A percentile compares a stretch with the other conserved stretches of the same genome.
phyloP scores from a whole-genome alignment of 805 yeast genomes.

The Yarrowia alimentaria region DNA sequence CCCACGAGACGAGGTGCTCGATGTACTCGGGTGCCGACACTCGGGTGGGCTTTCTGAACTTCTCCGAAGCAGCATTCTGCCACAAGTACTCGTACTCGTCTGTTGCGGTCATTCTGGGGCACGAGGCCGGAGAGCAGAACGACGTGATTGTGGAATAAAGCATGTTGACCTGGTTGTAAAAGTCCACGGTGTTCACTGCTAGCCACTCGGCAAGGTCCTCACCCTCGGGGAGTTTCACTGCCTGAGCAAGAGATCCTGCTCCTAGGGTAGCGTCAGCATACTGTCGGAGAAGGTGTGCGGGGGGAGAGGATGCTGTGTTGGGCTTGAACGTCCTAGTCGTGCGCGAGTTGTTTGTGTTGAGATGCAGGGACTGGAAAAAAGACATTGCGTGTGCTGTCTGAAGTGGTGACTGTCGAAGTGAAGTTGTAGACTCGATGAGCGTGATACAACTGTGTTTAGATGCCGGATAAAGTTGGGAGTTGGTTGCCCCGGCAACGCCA shows the following conservation, averaged over 20 bases:
- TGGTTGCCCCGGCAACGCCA: not conserved
- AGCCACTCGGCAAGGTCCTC: constrained; percentile 93
- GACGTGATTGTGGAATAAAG: constrained; percentile 92
- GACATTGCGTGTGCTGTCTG: constrained; percentile 8
- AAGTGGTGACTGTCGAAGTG: too few relatives aligned
- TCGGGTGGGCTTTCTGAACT: constrained; percentile 69
- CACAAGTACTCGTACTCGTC: constrained; percentile 95
- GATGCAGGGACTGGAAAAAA: constrained; percentile 27
- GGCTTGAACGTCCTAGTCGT: constrained; percentile 42
- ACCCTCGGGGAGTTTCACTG: constrained; percentile 89
- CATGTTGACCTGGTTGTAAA: constrained; percentile 95
- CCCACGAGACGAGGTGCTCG: constrained; percentile 92
- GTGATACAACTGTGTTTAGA: not conserved
- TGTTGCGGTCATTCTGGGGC: constrained; percentile 98
- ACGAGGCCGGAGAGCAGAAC: constrained; percentile 90
- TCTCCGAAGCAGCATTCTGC: constrained; percentile 65
- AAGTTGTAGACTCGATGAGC: not conserved
- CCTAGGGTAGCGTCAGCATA: constrained; percentile 96
- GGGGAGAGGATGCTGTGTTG: constrained; percentile 37
- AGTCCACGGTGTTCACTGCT: constrained; percentile 97
- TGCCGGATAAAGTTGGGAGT: not conserved
- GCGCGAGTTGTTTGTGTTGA: constrained; percentile 32
- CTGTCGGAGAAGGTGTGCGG: constrained; percentile 53
- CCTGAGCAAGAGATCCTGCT: constrained; percentile 84
- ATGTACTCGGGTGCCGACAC: constrained; percentile 94